Evolutionary conservation across 2,329 filamentous ascomycete species (phyloP), one percentile per base, ranked within the genome.

Genomic region (Simplicillium sp.): DNA sequence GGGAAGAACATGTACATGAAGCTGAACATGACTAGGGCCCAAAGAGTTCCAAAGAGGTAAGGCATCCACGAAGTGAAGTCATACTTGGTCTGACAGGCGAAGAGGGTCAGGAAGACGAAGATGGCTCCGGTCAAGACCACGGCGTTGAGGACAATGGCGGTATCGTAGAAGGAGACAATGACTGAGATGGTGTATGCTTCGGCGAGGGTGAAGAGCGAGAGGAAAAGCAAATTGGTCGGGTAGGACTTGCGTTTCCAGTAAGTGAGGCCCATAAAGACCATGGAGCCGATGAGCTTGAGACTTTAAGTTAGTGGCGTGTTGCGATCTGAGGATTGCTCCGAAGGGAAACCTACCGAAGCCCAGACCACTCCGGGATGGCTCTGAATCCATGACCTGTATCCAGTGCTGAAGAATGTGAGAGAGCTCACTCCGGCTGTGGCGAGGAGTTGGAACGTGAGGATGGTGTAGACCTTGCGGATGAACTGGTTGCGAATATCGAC

Each of bases 51-150:
- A 55, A 94, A 94, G 3, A 97, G 77, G 60, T 96, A 97, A 14
- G 92, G 90, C 71, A 90, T 86, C 90, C 92, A 98, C 48, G 79
- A 83, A 2, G 90, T 97, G 61, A 98, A 98, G 70, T 98, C 92
- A 59, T 98, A 98, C 62, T 94, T 94, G 49, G 85, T 86, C 70
- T 98, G 92, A 76, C 89, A 95, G 38, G 92, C 92, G 61, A 98
- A 97, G 35, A 89, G 64, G 1, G 83, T 87, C 39, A 88, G 75
- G 55, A 86, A 79, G 53, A 87, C 69, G 57, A 90, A 89, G 56
- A 89, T 85, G 39, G 82, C 84, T 13, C 81, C 83, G 39, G 92
- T 98, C 43, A 98, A 79, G 49, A 95, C 65, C 29, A 95, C 82
- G 13, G 92, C 92, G 64, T 95, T 83, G 37, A 98, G 74, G 16